phyloP scores from a whole-genome alignment of 768 basidiomycete species.

The Leccinum subgranulosum region DNA sequence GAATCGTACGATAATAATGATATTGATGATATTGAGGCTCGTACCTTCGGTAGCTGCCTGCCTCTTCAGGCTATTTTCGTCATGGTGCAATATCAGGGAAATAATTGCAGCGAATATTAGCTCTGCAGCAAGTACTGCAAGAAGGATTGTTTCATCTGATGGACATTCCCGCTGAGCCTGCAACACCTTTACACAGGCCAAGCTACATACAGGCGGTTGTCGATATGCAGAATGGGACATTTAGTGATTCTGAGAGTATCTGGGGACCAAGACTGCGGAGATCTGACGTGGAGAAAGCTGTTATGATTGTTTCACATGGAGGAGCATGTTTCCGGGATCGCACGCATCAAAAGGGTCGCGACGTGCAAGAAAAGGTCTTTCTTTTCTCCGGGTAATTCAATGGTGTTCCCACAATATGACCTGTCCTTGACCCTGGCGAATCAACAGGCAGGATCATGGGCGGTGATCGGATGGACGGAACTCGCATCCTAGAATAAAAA shows the following conservation, averaged over 20 bases:
- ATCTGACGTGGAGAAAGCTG: constrained; percentile 44
- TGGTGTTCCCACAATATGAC: not conserved
- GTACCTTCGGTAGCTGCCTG: constrained; percentile 20
- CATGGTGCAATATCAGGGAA: constrained; percentile 43
- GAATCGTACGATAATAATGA: not conserved
- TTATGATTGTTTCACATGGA: constrained; percentile 7
- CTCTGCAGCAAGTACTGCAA: constrained; percentile 30
- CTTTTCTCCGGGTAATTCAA: not conserved
- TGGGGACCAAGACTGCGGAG: constrained; percentile 55
- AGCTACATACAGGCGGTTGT: constrained; percentile 41
- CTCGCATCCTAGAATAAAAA: constrained; percentile 19
- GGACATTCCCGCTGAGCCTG: constrained; percentile 39
- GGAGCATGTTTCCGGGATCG: constrained; percentile 19
- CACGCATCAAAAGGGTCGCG: constrained; percentile 39
- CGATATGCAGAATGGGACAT: constrained; percentile 20
- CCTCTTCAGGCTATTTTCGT: constrained; percentile 26
- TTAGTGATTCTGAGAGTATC: constrained; percentile 51
- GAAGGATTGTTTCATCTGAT: constrained; percentile 24
- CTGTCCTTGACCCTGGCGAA: not conserved
- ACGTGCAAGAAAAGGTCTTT: constrained; percentile 38
- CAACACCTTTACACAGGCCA: constrained; percentile 47
- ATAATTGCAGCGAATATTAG: constrained; percentile 48
- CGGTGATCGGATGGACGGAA: constrained; percentile 44
- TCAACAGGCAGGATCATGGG: constrained; percentile 50
- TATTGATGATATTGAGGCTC: not conserved